phyloP scores from a whole-genome alignment of 495 filamentous ascomycete genomes.

The Neurospora intermedia region DNA sequence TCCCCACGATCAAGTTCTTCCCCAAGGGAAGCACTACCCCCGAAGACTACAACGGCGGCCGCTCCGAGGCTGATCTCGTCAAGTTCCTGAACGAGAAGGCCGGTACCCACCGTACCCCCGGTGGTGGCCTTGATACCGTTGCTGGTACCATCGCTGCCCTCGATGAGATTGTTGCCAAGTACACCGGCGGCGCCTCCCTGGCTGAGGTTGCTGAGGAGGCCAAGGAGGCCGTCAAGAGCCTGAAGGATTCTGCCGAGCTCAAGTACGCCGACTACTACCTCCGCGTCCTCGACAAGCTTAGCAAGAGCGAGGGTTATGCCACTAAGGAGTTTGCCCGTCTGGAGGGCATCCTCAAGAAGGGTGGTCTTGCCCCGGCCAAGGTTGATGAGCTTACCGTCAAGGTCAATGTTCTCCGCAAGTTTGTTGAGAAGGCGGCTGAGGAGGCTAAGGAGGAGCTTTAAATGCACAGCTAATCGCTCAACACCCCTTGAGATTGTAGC shows the following conservation, averaged over 20 bases:
- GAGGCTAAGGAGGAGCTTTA: constrained; percentile 62
- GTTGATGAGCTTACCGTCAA: constrained; percentile 77
- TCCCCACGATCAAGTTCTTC: constrained; percentile 98
- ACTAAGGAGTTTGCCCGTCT: constrained; percentile 79
- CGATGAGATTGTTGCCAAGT: constrained; percentile 61
- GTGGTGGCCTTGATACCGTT: constrained; percentile 66
- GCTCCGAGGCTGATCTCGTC: constrained; percentile 66
- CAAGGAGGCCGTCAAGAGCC: constrained; percentile 53
- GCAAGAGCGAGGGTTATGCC: constrained; percentile 63
- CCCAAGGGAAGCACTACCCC: constrained; percentile 71
- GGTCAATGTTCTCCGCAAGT: constrained; percentile 79
- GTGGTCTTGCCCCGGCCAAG: constrained; percentile 75
- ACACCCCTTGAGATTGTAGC: neutral
- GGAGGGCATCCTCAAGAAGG: constrained; percentile 71
- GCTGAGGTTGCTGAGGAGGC: constrained; percentile 51
- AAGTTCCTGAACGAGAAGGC: constrained; percentile 80
- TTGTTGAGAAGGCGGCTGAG: constrained; percentile 38
- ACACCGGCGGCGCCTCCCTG: constrained; percentile 46
- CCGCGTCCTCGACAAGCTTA: constrained; percentile 76
- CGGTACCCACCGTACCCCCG: constrained; percentile 74
- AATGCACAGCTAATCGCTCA: constrained; percentile 13
- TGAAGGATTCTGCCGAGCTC: constrained; percentile 48
- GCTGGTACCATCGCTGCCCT: constrained; percentile 76
- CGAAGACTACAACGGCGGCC: constrained; percentile 64
- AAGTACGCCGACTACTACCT: constrained; percentile 93